These are phyloP conservation scores for Pseudomonodictys pantanalensis DNA, from an alignment of 495 filamentous ascomycete genomes.

Conservation along the genomic window DNA sequence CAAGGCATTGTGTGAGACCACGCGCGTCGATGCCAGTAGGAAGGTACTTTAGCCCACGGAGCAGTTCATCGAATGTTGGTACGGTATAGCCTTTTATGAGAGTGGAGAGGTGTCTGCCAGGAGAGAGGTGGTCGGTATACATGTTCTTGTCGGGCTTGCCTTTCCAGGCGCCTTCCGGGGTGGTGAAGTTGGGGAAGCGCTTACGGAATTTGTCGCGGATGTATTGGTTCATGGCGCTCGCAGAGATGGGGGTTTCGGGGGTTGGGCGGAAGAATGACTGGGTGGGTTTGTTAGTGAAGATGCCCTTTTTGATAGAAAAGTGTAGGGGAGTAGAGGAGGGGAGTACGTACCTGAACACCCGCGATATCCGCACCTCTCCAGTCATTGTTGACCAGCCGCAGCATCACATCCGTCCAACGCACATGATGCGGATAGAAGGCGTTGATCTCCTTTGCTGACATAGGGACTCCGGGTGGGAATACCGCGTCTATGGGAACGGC, in stretches of 20 bases:
- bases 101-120: not conserved
- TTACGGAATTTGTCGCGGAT: not conserved
- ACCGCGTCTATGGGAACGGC: slow-evolving; percentile 5
- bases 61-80: slow-evolving; percentile 8
- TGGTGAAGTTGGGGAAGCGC: not conserved
- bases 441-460: slow-evolving; percentile 13
- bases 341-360: not conserved
- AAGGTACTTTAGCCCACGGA: slow-evolving; percentile 2
- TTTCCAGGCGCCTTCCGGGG: not conserved
- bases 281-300: not conserved
- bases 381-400: slow-evolving; percentile 2
- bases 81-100: not conserved
- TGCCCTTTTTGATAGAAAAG: not conserved
- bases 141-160: not conserved
- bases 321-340: not conserved
- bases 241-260: not conserved
- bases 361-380: not conserved
- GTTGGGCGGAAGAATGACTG: slow-evolving; percentile 7
- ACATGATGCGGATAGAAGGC: slow-evolving; percentile 15
- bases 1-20: slow-evolving; percentile 4
- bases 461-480: slow-evolving; percentile 5
- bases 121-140: not conserved
- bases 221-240: not conserved
- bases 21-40: slow-evolving; percentile 9
- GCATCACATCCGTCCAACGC: not conserved